phyloP scores from a whole-genome alignment of 495 filamentous ascomycete genomes.

The Aspergillus indologenus region DNA sequence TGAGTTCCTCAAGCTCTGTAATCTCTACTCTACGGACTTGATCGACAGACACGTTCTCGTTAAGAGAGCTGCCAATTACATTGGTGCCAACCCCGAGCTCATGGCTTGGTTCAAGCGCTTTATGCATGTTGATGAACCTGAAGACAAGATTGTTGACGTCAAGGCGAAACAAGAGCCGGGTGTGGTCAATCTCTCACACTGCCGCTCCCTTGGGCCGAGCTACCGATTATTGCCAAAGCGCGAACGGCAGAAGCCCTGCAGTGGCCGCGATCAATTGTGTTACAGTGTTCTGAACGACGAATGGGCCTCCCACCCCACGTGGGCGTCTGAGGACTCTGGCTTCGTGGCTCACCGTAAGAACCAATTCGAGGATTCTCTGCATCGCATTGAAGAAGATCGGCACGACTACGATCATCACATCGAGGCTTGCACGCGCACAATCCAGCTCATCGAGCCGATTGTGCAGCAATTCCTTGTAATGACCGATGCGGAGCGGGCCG shows the following conservation, averaged over 20 bases:
- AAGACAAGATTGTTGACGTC: slow-evolving; percentile 77
- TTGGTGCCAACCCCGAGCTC: slow-evolving; percentile 83
- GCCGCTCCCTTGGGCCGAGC: slow-evolving; percentile 87
- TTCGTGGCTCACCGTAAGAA: slow-evolving; percentile 99
- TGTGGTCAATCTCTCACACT: slow-evolving; percentile 85
- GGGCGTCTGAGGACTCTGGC: slow-evolving; percentile 97
- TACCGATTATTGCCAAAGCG: slow-evolving; percentile 88
- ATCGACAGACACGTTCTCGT: slow-evolving; percentile 79
- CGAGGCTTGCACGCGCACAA: slow-evolving; percentile 86
- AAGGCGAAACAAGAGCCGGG: slow-evolving; percentile 67
- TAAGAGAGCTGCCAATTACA: slow-evolving; percentile 77
- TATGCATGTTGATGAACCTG: slow-evolving; percentile 62
- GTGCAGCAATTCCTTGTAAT: slow-evolving; percentile 81
- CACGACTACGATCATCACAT: slow-evolving; percentile 99
- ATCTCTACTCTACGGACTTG: slow-evolving; percentile 85
- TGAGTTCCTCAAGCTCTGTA: slow-evolving; percentile 94
- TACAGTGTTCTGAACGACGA: slow-evolving; percentile 89
- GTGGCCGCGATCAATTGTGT: slow-evolving; percentile 91
- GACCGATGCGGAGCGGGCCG: slow-evolving; percentile 62
- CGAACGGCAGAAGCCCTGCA: slow-evolving; percentile 82
- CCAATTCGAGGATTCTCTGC: slow-evolving; percentile 83
- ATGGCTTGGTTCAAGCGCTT: slow-evolving; percentile 82
- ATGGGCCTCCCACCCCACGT: slow-evolving; percentile 98
- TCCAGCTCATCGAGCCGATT: slow-evolving; percentile 92
- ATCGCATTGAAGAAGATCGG: slow-evolving; percentile 95